phyloP scores from a whole-genome alignment of 2,329 filamentous ascomycete species.

The Colletotrichum cuscutae region DNA sequence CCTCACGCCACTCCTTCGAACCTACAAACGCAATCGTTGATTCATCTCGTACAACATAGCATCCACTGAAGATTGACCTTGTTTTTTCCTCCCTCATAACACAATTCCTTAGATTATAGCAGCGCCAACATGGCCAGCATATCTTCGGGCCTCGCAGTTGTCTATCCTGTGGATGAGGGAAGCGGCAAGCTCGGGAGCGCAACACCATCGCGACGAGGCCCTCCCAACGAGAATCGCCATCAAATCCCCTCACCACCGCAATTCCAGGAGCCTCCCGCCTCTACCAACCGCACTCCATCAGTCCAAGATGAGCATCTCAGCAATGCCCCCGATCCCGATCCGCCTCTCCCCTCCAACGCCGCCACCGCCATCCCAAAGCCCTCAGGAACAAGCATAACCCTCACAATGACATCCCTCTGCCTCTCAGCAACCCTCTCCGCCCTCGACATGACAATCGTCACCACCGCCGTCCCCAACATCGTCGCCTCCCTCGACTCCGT shows the following conservation, averaged over 20 bases:
- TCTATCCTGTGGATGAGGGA: neutral
- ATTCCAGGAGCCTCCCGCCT: no score
- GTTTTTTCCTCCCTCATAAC: neutral
- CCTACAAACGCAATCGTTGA: neutral
- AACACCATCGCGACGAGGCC: neutral
- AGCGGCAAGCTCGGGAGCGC: neutral
- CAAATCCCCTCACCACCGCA: neutral
- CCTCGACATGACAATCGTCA: conserved; percentile 62
- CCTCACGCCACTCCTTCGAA: neutral
- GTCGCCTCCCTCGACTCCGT: conserved; percentile 50
- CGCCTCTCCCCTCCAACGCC: neutral
- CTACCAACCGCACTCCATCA: neutral
- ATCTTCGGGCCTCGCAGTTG: neutral
- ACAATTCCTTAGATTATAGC: neutral
- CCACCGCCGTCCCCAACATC: conserved; percentile 59
- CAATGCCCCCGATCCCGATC: neutral
- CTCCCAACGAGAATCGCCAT: neutral
- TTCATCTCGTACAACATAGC: neutral
- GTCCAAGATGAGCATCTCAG: neutral
- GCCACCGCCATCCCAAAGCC: neutral
- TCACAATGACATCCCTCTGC: conserved; percentile 49
- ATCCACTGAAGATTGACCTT: neutral
- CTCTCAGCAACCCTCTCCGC: conserved; percentile 53
- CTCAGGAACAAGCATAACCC: conserved; percentile 33
- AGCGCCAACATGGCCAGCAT: neutral